Percentiles rank a stretch among this genome's conserved stretches.
Conservation (phyloP, 768 basidiomycete genomes). For the Russula vinacea region DNA sequence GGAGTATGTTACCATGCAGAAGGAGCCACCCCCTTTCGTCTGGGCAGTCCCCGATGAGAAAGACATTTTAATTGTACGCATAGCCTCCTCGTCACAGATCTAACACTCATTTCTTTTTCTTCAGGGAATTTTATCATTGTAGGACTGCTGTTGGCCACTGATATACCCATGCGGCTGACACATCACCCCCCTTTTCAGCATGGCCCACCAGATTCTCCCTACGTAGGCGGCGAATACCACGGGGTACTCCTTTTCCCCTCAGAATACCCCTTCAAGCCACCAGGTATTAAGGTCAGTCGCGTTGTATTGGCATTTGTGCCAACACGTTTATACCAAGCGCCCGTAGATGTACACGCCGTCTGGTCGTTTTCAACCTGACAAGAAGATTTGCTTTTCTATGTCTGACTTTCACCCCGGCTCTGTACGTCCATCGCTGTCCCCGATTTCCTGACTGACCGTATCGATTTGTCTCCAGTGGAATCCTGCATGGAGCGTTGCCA, state of each 20-base stretch:
- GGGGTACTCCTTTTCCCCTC: slow-evolving; percentile 88
- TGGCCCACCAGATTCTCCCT: slow-evolving; percentile 92
- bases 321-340: slow-evolving; percentile 19
- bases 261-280: slow-evolving; percentile 96
- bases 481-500: slow-evolving; percentile 92
- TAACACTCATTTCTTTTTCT: slow-evolving; percentile 9
- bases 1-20: slow-evolving; percentile 91
- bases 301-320: neutral
- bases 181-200: slow-evolving; percentile 48
- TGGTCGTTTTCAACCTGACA: slow-evolving; percentile 85
- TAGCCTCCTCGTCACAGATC: neutral
- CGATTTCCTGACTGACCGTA: slow-evolving; percentile 4
- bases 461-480: slow-evolving; percentile 64
- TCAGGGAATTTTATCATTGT: slow-evolving; percentile 96
- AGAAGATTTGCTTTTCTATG: slow-evolving; percentile 98
- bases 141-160: slow-evolving; percentile 32
- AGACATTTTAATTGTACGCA: slow-evolving; percentile 92
- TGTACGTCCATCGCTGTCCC: slow-evolving; percentile 45
- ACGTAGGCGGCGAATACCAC: slow-evolving; percentile 89
- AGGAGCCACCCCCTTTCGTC: slow-evolving; percentile 90
- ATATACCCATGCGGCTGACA: slow-evolving; percentile 13
- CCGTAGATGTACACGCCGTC: slow-evolving; percentile 85
- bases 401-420: slow-evolving; percentile 91
- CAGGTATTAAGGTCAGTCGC: slow-evolving; percentile 81
- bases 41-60: slow-evolving; percentile 97